phyloP scores from a whole-genome alignment of 768 basidiomycete genomes.

The Lactarius sp. region DNA sequence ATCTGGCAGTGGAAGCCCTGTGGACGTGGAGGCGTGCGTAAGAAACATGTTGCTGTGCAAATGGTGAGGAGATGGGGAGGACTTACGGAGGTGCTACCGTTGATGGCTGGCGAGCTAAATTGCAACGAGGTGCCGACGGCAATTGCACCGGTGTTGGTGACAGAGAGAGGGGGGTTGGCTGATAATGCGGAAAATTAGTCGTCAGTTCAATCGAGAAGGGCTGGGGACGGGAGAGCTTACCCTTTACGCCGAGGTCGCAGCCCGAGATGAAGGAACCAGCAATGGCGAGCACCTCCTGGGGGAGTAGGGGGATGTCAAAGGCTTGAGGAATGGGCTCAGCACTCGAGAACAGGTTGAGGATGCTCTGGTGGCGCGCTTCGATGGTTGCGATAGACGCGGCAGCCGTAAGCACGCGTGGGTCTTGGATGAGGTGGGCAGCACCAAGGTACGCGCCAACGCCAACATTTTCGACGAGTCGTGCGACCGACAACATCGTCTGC shows the following conservation, averaged over 20 bases:
- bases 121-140: conserved; percentile 54
- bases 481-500: conserved; percentile 60
- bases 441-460: conserved; percentile 78
- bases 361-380: conserved; percentile 78
- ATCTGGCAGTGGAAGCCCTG: conserved; percentile 71
- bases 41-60: neutral
- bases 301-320: conserved; percentile 70
- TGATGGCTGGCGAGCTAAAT: conserved; percentile 55
- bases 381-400: conserved; percentile 72
- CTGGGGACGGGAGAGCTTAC: conserved; percentile 32
- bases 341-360: conserved; percentile 65
- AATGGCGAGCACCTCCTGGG: conserved; percentile 65
- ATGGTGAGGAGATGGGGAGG: conserved; percentile 5
- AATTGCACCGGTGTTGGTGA: conserved; percentile 61
- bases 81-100: conserved; percentile 44
- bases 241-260: conserved; percentile 55
- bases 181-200: neutral
- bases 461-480: conserved; percentile 70
- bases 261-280: conserved; percentile 64
- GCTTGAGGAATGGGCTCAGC: conserved; percentile 58
- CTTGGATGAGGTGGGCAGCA: conserved; percentile 55
- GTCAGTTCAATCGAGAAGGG: neutral
- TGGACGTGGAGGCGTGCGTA: neutral
- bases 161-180: conserved; percentile 55
- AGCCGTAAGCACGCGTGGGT: conserved; percentile 56